Conservation (phyloP, 768 basidiomycete species). For the Tephrocybe rancida region DNA sequence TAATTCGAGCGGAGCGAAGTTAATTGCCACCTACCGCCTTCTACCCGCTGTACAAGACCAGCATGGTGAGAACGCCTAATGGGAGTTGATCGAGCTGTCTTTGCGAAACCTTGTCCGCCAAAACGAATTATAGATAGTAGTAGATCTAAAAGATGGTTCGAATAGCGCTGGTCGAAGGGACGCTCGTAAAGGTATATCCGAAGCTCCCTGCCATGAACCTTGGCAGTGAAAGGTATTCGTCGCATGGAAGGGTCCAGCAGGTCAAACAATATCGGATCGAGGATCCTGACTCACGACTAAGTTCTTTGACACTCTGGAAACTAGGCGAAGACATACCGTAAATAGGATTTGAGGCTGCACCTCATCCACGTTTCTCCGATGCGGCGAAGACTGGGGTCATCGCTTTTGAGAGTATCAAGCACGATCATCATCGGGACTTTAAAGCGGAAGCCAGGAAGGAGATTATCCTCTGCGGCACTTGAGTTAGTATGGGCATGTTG, state of each 20-base stretch:
- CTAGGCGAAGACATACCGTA: constrained; percentile 56
- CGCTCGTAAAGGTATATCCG: constrained; percentile 70
- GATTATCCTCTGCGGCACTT: constrained; percentile 65
- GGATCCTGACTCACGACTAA: constrained; percentile 50
- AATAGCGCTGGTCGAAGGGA: constrained; percentile 75
- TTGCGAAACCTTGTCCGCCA: constrained; percentile 87
- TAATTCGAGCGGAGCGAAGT: constrained; percentile 2
- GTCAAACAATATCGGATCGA: constrained; percentile 86
- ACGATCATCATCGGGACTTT: constrained; percentile 88
- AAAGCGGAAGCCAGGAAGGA: constrained; percentile 81
- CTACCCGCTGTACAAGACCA: constrained; percentile 62
- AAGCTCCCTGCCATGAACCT: constrained; percentile 67
- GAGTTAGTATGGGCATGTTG: neutral
- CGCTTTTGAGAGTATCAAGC: constrained; percentile 77
- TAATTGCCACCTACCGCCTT: constrained; percentile 46
- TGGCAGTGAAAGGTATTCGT: constrained; percentile 48
- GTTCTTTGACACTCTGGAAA: neutral
- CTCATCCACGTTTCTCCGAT: constrained; percentile 98
- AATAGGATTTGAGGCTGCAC: constrained; percentile 87
- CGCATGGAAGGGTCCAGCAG: constrained; percentile 72
- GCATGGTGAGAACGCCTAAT: constrained; percentile 68
- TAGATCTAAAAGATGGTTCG: constrained; percentile 75
- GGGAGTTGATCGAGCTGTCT: constrained; percentile 64
- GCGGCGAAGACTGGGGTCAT: constrained; percentile 73
- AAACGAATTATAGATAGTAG: constrained; percentile 79